A percentile compares a stretch with the other conserved stretches of the same genome.
These are phyloP conservation scores for Skeletonema menzelii DNA, from an alignment of 108 stramenopile genomes.

Conservation along the genomic window DNA sequence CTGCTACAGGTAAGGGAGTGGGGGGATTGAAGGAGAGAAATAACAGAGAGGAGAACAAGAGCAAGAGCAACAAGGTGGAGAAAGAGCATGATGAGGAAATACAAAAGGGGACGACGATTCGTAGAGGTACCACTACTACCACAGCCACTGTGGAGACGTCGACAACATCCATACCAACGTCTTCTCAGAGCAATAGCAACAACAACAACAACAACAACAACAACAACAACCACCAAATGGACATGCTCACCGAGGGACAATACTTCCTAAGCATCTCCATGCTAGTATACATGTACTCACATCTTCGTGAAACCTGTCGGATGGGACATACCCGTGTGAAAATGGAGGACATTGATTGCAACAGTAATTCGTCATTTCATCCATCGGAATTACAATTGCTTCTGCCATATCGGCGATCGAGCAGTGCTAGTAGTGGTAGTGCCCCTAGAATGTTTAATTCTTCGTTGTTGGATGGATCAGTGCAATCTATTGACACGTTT, in stretches of 20 bases:
- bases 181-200: neutral
- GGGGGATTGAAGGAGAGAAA: no score
- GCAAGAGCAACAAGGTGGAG: no score
- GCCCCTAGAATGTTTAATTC: no score
- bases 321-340: slow-evolving; percentile 19
- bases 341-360: slow-evolving; percentile 17
- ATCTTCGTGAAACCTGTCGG: slow-evolving; percentile 17
- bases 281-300: slow-evolving; percentile 25
- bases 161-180: neutral
- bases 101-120: no score
- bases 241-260: slow-evolving; percentile 31
- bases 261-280: slow-evolving; percentile 18
- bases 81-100: no score
- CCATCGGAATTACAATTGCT: no score
- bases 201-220: neutral
- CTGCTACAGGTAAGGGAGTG: no score
- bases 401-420: no score
- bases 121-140: no score
- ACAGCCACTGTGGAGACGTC: no score
- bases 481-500: neutral
- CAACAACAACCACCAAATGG: neutral
- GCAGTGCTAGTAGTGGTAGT: no score
- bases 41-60: no score
- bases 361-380: neutral
- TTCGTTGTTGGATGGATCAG: neutral